A percentile compares a stretch with the other conserved stretches of the same genome.
Evolutionary conservation across 2,329 filamentous ascomycete genomes (phyloP).

Genomic region (Pyrenophora seminiperda): DNA sequence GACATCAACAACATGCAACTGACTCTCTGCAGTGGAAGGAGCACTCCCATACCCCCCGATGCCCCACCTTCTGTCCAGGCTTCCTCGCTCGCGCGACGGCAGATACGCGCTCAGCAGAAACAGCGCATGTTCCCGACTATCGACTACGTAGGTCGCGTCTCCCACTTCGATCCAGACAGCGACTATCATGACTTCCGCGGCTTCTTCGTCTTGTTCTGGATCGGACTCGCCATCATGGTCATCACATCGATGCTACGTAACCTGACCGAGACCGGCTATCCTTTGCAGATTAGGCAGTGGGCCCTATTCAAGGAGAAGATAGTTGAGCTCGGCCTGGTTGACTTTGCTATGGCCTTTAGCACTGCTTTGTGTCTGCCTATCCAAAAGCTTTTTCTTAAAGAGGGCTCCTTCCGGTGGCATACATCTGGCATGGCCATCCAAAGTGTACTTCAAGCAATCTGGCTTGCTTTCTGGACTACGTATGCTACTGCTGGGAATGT

Average conservation of each 20-base stretch:
- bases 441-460: conserved; percentile 77
- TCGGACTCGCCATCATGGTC: conserved; percentile 94
- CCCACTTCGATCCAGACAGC: conserved; percentile 91
- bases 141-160: conserved; percentile 87
- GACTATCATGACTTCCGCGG: conserved; percentile 94
- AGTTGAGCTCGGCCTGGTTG: conserved; percentile 81
- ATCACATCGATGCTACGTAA: conserved; percentile 93
- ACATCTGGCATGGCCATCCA: conserved; percentile 80
- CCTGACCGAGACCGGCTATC: conserved; percentile 89
- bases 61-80: conserved; percentile 91
- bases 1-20: conserved; percentile 15
- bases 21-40: conserved; percentile 67
- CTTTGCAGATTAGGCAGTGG: conserved; percentile 86
- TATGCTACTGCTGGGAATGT: conserved; percentile 40
- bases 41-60: conserved; percentile 83
- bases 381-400: conserved; percentile 68
- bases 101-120: conserved; percentile 78
- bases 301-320: conserved; percentile 84
- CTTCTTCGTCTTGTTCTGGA: conserved; percentile 99
- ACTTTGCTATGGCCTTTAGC: conserved; percentile 81
- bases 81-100: conserved; percentile 82
- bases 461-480: conserved; percentile 82
- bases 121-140: conserved; percentile 90
- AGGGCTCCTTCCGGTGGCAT: conserved; percentile 70
- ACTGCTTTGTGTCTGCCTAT: conserved; percentile 75